Evolutionary conservation across 768 basidiomycete species (phyloP).

Genomic region (Kwoniella sp.): DNA sequence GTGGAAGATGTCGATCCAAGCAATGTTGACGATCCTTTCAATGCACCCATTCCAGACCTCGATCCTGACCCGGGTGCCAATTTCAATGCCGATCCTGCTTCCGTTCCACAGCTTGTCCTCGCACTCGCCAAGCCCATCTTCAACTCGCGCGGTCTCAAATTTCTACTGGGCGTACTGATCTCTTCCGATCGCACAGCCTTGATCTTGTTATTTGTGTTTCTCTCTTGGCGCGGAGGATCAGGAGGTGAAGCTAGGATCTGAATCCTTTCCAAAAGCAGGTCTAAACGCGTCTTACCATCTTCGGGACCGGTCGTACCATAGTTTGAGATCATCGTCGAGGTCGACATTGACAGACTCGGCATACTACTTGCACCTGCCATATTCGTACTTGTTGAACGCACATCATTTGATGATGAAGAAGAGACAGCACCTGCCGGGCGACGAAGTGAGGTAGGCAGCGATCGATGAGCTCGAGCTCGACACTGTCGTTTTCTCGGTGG

Average conservation of each 20-base stretch:
- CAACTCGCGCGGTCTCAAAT: not conserved
- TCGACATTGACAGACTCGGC: not conserved
- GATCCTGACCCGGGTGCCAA: no score
- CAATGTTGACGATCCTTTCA: not conserved
- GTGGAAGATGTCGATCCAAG: not conserved
- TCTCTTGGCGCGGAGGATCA: not conserved
- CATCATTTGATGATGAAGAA: not conserved
- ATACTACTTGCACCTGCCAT: not conserved
- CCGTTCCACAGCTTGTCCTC: no score
- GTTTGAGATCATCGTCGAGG: not conserved
- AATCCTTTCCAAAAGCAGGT: conserved; percentile 19
- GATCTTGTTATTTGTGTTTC: conserved; percentile 1
- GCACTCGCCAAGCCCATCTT: not conserved
- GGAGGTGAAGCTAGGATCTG: conserved; percentile 11
- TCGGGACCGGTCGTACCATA: not conserved
- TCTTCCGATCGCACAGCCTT: not conserved
- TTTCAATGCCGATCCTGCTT: no score
- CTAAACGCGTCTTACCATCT: conserved; percentile 16
- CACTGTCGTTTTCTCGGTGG: conserved; percentile 35
- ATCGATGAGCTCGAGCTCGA: conserved; percentile 31
- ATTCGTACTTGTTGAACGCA: not conserved
- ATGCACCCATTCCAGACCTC: no score
- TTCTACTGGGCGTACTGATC: conserved; percentile 11
- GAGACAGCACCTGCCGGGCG: not conserved
- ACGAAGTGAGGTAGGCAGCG: conserved; percentile 22